Percentiles rank a stretch among this genome's conserved stretches.
phyloP scores from a whole-genome alignment of 441 rosid genomes.

The Omphalea diandra region DNA sequence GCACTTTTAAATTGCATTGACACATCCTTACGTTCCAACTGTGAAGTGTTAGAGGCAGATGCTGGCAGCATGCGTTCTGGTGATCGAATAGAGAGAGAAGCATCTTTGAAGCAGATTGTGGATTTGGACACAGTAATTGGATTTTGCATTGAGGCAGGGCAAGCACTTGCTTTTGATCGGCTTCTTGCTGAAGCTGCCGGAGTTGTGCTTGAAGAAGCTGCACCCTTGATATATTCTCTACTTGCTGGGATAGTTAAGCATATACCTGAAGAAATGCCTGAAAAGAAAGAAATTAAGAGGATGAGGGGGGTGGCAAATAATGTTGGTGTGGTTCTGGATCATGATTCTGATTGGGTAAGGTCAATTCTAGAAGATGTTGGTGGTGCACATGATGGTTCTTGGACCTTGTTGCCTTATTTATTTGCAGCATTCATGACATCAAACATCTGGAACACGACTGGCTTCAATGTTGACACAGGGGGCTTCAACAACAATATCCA shows the following conservation, averaged over 20 bases:
- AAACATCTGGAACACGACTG: conserved; percentile 82
- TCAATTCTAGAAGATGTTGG: conserved; percentile 92
- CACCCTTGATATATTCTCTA: conserved; percentile 77
- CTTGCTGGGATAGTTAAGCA: conserved; percentile 74
- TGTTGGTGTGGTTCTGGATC: conserved; percentile 58
- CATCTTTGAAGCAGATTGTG: conserved; percentile 73
- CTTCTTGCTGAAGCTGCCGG: conserved; percentile 97
- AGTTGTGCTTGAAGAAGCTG: conserved; percentile 81
- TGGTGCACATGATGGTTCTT: conserved; percentile 90
- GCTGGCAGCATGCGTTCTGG: conserved; percentile 97
- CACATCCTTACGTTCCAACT: conserved; percentile 87
- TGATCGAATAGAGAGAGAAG: conserved; percentile 87
- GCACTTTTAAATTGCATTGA: conserved; percentile 96
- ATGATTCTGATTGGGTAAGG: conserved; percentile 95
- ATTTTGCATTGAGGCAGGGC: conserved; percentile 97
- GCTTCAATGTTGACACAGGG: conserved; percentile 92
- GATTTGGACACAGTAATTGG: conserved; percentile 95
- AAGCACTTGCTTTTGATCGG: conserved; percentile 91
- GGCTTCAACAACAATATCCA: conserved; percentile 96
- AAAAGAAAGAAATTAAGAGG: conserved; percentile 83
- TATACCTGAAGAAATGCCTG: conserved; percentile 87
- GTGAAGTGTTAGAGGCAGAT: conserved; percentile 79
- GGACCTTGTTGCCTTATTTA: conserved; percentile 94
- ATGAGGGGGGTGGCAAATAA: conserved; percentile 73
- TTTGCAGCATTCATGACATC: conserved; percentile 92